Evolutionary conservation across 2,329 filamentous ascomycete species (phyloP).

Genomic region (Macrophomina phaseolina): DNA sequence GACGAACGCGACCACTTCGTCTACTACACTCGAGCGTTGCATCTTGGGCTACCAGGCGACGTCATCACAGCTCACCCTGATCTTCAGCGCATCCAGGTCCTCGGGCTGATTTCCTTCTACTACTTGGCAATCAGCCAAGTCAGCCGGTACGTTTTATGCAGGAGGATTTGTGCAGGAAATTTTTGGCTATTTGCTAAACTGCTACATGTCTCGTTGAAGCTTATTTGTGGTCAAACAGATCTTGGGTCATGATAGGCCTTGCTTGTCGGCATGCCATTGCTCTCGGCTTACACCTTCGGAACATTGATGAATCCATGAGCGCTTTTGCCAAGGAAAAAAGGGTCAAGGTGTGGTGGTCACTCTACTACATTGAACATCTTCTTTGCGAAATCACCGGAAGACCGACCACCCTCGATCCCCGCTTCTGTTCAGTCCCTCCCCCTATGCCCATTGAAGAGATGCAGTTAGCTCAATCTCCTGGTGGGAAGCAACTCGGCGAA

Average conservation of each 20-base stretch:
- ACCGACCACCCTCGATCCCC: slow-evolving; percentile 39
- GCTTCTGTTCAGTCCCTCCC: slow-evolving; percentile 39
- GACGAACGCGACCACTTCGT: slow-evolving; percentile 43
- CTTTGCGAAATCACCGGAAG: slow-evolving; percentile 46
- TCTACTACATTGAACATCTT: slow-evolving; percentile 44
- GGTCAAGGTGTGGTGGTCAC: slow-evolving; percentile 48
- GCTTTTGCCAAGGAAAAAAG: slow-evolving; percentile 41
- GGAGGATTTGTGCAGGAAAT: neutral
- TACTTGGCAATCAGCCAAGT: slow-evolving; percentile 47
- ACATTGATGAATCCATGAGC: slow-evolving; percentile 36
- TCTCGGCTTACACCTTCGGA: slow-evolving; percentile 46
- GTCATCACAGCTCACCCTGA: slow-evolving; percentile 41
- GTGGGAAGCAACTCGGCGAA: neutral
- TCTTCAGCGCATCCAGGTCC: slow-evolving; percentile 46
- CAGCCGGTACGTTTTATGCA: slow-evolving; percentile 41
- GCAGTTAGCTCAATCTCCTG: neutral
- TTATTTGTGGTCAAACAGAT: slow-evolving; percentile 33
- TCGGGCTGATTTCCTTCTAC: slow-evolving; percentile 46
- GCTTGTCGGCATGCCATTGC: slow-evolving; percentile 42
- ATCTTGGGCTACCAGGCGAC: slow-evolving; percentile 38
- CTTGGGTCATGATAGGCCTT: slow-evolving; percentile 45
- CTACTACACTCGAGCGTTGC: slow-evolving; percentile 45
- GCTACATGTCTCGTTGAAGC: neutral
- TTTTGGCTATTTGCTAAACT: too few relatives aligned
- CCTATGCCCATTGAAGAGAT: slow-evolving; percentile 39